Base-by-base conservation (phyloP, 495 filamentous ascomycete genomes). In the Cercophora samala region DNA sequence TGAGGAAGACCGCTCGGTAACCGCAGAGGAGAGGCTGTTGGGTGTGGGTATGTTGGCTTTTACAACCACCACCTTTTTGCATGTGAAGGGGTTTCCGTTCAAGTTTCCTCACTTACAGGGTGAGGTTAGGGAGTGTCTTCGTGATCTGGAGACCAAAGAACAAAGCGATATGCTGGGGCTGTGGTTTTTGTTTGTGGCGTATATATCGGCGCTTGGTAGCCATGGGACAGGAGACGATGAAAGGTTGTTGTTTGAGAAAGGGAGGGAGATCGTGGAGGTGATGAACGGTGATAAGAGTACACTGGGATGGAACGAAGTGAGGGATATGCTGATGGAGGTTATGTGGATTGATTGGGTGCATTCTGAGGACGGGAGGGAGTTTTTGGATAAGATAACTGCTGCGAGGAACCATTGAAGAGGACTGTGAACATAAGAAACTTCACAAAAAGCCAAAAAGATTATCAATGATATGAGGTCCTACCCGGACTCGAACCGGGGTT, bases 401-500 rank as follows among this genome's bases (percentile, higher is more conserved):
- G 15, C 13, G 37, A 29, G 26, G 8, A 29, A 29, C 4, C 4
- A 29, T 46, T 46, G 37, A 46, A 46, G 13, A 13, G 37, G 2
- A 2, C 15, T 46, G 37, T 46, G 11, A 13, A 46, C 9, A 46
- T 46, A 13, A 13, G 37, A 13, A 46, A 46, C 0, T 4, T 5
- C 37, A 17, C 2, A 13, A 46, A 46, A 11, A 9, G 15, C 8
- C 6, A 46, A 18, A 46, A 46, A 46, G 13, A 46, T 46, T 2
- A 46, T 13, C 5, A 13, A 46, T 46, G 8, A 17, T 13, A 17
- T 56, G 53, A 74, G 73, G 73, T 73, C 73, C 68, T 74, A 73
- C 73, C 73, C 73, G 71, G 73, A 73, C 71, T 74, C 73, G 69
- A 74, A 74, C 71, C 71, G 71, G 73, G 73, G 71, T 74, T 67